phyloP scores from a whole-genome alignment of 2,329 filamentous ascomycete genomes.

The Tolypocladium sp. region DNA sequence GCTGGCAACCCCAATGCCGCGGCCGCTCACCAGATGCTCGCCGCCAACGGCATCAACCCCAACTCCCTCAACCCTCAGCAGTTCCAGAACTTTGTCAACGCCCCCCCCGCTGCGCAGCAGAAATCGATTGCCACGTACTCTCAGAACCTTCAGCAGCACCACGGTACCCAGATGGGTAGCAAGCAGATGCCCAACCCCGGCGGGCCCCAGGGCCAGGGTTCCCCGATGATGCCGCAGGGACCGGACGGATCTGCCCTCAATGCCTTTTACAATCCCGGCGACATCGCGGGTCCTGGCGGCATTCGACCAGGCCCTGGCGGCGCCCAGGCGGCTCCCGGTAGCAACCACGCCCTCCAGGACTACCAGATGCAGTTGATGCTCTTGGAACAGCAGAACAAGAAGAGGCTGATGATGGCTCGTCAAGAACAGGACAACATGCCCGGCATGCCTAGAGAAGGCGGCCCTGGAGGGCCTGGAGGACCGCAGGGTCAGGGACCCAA shows the following conservation, averaged over 20 bases:
- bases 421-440: conserved; percentile 62
- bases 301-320: conserved; percentile 48
- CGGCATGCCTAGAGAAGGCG: conserved; percentile 39
- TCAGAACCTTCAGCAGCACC: conserved; percentile 73
- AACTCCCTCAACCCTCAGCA: conserved; percentile 65
- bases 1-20: conserved; percentile 38
- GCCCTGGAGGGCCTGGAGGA: conserved; percentile 41
- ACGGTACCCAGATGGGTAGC: conserved; percentile 71
- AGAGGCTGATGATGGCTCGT: conserved; percentile 73
- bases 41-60: conserved; percentile 66
- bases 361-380: conserved; percentile 88
- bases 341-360: conserved; percentile 76
- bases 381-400: conserved; percentile 81
- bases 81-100: conserved; percentile 54
- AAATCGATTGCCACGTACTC: conserved; percentile 86
- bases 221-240: conserved; percentile 71
- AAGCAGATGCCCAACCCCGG: conserved; percentile 67
- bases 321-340: conserved; percentile 38
- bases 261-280: conserved; percentile 54
- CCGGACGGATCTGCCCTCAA: conserved; percentile 52
- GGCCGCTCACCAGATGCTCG: conserved; percentile 51
- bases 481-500: conserved; percentile 49
- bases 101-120: conserved; percentile 54
- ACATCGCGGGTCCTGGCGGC: conserved; percentile 46
- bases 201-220: conserved; percentile 67